Conservation (phyloP, 2,329 filamentous ascomycete species). For the Pyricularia sp. region DNA sequence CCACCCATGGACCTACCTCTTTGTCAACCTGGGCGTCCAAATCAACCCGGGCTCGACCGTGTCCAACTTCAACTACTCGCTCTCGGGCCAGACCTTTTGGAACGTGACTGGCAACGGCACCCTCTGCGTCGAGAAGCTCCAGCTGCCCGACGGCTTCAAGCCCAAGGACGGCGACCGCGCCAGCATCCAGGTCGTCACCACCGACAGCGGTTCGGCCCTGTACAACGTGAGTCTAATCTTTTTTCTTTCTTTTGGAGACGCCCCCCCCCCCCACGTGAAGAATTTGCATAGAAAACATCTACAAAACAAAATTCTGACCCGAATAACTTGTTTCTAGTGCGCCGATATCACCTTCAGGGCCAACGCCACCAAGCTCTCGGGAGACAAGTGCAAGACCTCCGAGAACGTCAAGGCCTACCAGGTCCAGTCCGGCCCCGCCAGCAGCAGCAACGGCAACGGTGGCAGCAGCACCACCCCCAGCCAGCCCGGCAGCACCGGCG, state of each 20-base stretch:
- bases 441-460: constrained; percentile 9
- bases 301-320: constrained; percentile 5
- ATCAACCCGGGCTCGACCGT: constrained; percentile 30
- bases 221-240: constrained; percentile 43
- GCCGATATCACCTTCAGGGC: constrained; percentile 62
- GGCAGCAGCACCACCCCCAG: constrained; percentile 9
- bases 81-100: constrained; percentile 45
- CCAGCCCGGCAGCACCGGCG: constrained; percentile 7
- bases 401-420: constrained; percentile 36
- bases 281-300: neutral
- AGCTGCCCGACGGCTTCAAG: constrained; percentile 38
- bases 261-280: constrained; percentile 9
- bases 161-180: constrained; percentile 52
- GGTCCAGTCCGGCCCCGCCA: constrained; percentile 20
- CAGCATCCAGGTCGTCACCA: constrained; percentile 60
- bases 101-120: constrained; percentile 51
- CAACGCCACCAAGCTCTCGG: constrained; percentile 33
- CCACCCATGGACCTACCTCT: constrained; percentile 43
- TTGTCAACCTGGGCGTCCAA: constrained; percentile 39
- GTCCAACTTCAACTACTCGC: constrained; percentile 59
- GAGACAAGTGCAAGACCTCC: constrained; percentile 46
- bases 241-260: constrained; percentile 8
- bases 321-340: constrained; percentile 36
- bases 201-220: constrained; percentile 49
- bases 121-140: constrained; percentile 55